Conservation (phyloP, 106 monocot genomes). For the Dendrobium huoshanense region DNA sequence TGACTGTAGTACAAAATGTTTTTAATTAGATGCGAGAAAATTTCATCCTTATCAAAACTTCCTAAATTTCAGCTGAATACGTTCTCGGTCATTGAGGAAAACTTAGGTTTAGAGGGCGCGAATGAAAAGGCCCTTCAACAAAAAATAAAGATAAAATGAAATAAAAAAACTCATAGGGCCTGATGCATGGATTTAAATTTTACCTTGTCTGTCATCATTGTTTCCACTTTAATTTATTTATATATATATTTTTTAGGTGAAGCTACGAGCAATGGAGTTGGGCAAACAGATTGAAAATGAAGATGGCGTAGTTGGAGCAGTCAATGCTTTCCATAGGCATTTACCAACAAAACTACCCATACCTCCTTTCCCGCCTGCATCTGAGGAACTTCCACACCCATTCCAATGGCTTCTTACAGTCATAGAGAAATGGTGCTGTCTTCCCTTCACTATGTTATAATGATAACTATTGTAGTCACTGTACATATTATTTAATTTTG, state of each 20-base stretch:
- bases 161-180: too few species aligned
- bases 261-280: conserved; percentile 43
- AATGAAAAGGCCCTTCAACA: too few species aligned
- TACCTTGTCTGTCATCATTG: background rate
- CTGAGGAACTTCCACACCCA: conserved; percentile 13
- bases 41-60: too few species aligned
- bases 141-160: too few species aligned
- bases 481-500: background rate
- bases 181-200: too few species aligned
- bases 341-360: conserved; percentile 16
- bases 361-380: conserved; percentile 9
- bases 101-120: too few species aligned
- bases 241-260: conserved; percentile 25
- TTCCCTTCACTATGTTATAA: conserved; percentile 25
- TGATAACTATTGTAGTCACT: background rate
- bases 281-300: conserved; percentile 46
- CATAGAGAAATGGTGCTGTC: conserved; percentile 54
- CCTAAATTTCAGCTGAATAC: too few species aligned
- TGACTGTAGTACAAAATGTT: too few species aligned
- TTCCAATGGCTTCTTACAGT: conserved; percentile 33
- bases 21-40: too few species aligned
- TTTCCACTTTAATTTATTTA: background rate
- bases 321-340: conserved; percentile 54
- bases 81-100: too few species aligned
- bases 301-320: conserved; percentile 55